A percentile compares a stretch with the other conserved stretches of the same genome.
phyloP scores from a whole-genome alignment of 257 asterid genomes.

The Gentiana macrophylla region DNA sequence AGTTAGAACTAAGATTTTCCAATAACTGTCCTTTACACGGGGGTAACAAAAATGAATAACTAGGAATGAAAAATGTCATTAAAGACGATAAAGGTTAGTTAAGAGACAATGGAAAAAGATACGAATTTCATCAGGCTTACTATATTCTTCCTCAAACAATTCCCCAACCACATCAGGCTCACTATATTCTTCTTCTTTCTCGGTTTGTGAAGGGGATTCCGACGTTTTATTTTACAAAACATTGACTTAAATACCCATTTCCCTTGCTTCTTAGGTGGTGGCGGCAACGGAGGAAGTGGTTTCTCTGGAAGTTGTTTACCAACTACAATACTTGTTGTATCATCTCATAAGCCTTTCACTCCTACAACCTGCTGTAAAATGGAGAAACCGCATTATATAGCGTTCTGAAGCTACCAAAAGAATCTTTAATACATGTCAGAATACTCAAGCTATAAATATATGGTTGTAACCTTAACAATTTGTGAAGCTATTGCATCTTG shows the following conservation, averaged over 20 bases:
- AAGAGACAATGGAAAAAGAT: no score
- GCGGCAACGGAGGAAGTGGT: conserved; percentile 44
- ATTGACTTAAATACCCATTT: conserved; percentile 76
- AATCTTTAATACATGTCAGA: not conserved
- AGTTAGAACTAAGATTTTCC: no score
- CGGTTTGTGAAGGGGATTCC: conserved; percentile 48
- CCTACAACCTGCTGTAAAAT: conserved; percentile 63
- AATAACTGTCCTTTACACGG: no score
- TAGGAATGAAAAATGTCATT: no score
- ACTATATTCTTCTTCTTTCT: conserved; percentile 30
- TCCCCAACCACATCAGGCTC: conserved; percentile 79
- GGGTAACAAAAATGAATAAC: no score
- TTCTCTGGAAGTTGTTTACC: conserved; percentile 71
- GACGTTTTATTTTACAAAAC: conserved; percentile 56
- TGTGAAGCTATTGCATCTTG: conserved; percentile 86
- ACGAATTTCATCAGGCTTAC: no score
- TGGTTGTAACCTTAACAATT: conserved; percentile 53
- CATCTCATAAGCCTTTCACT: conserved; percentile 88
- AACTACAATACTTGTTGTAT: conserved; percentile 94
- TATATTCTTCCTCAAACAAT: conserved; percentile 76
- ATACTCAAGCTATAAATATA: not conserved
- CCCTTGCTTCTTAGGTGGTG: conserved; percentile 53
- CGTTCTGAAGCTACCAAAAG: conserved; percentile 8
- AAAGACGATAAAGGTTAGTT: no score
- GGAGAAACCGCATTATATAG: conserved; percentile 3